Conservation (phyloP, 106 monocot species). For the Apostasia shenzhenica region DNA sequence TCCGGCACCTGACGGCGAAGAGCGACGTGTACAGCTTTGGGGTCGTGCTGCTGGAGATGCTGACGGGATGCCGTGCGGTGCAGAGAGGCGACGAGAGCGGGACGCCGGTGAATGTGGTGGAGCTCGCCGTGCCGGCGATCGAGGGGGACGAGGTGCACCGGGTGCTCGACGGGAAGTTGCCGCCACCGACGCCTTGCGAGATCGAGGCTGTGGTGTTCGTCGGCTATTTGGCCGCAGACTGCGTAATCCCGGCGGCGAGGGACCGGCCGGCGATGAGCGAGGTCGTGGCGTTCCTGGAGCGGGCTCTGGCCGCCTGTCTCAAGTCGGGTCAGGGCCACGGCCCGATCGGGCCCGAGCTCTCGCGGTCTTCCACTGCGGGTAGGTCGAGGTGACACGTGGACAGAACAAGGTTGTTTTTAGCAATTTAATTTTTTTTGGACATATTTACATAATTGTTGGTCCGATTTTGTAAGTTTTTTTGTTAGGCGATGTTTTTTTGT, state of each 20-base stretch:
- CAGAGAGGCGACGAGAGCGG: constrained; percentile 17
- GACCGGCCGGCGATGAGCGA: constrained; percentile 41
- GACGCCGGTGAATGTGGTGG: constrained; percentile 34
- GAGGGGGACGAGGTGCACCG: constrained; percentile 16
- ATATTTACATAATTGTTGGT: neutral
- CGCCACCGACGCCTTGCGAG: constrained; percentile 34
- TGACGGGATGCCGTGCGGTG: constrained; percentile 47
- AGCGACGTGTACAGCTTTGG: constrained; percentile 94
- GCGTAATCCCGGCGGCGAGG: constrained; percentile 21
- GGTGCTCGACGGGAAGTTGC: constrained; percentile 32
- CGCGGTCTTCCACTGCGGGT: neutral
- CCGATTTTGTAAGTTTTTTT: no score
- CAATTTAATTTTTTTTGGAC: neutral
- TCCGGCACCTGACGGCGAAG: constrained; percentile 68
- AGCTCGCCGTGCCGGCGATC: constrained; percentile 36
- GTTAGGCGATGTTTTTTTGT: neutral
- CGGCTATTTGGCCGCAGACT: constrained; percentile 32
- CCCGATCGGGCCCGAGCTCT: neutral
- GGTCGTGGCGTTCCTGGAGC: constrained; percentile 27
- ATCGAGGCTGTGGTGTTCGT: constrained; percentile 35
- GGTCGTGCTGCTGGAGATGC: constrained; percentile 66
- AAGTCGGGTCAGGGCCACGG: neutral
- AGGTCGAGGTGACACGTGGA: neutral
- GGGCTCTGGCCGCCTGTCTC: constrained; percentile 7
- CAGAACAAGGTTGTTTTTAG: neutral